Evolutionary conservation across 2,329 filamentous ascomycete species (phyloP), one percentile per base, ranked within the genome.

Genomic region (Colletotrichum sp.): DNA sequence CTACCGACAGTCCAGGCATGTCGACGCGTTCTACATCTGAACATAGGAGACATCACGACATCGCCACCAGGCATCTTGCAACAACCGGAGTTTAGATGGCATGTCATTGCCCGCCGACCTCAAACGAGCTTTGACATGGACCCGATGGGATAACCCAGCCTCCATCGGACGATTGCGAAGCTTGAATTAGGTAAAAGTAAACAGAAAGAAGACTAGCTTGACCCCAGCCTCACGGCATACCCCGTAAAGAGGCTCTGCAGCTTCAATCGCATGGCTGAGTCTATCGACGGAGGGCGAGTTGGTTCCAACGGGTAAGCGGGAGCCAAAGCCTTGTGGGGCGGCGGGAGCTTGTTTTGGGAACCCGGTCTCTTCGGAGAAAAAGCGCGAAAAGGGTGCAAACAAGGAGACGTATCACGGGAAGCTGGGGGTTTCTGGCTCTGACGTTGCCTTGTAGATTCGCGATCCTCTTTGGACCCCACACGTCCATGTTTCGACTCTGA

Each of bases 11-110:
- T 66, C 36, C 34, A 44, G 36, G 32, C 25, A n/a, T 25, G 36
- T 48, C 36, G 19, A 48, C 36, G 63, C 63, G 25, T 66, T 28
- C 36, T 5, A 25, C 63, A 15, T 52, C 25, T 28, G 34, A 11
- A 19, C 16, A 8, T 69, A 16, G 32, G 28, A 32, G 22, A 13
- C 67, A 69, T 69, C 67, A 39, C 67, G 52, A 69, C 67, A 69
- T 69, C 52, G 27, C 3, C 55, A 60, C 22, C 52, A 25, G 27
- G 67, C 52, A 69, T 69, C 55, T 69, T 69, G 67, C 32, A 69
- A 69, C 67, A 69, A 28, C 67, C 32, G 67, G 67, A 69, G 67
- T 69, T 69, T 69, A 69, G 67, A 69, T 69, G 67, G 67, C 67
- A 60, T 69, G 52, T 39, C 52, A 16, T 69, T 52, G 32, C 32